Evolutionary conservation across 1,284 basidiomycete genomes (phyloP), one percentile per base, ranked within the genome.

Genomic region (Cutaneotrichosporon sp.): DNA sequence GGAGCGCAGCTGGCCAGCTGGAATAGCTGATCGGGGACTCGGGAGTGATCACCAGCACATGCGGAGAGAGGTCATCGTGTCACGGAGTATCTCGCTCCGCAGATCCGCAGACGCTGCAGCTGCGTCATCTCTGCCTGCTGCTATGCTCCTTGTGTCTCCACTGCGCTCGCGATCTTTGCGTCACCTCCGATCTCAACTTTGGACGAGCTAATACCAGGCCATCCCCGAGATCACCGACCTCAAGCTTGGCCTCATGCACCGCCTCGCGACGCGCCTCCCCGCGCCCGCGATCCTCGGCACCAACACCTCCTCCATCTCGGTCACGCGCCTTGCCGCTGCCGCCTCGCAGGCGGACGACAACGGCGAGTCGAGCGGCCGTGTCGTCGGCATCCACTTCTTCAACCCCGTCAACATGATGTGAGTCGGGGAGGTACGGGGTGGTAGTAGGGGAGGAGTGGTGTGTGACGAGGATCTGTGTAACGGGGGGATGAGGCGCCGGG

Each of bases 281-380:
- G 86, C 88, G 0, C 83, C 86, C 33, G 86, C 92, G 3, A 93
- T 98, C 58, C 82, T 99, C 27, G 95, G 94, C 0, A 87, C 88
- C 55, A 98, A 99, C 75, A 99, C 95, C 3, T 94, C 91, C 58
- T 94, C 91, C 13, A 97, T 98, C 68, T 92, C 90, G 67, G 87
- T 99, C 53, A 94, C 93, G 25, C 94, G 95, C 80, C 91, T 98
- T 61, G 94, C 95, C 0, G 88, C 89, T 9, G 83, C 89, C 24
- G 88, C 89, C 1, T 81, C 90, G 84, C 0, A 79, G 83, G 43
- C 61, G 2, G 64, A 62, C 34, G 64, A 66, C 61, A 27, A 24
- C 22, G 64, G 85, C 56, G 58, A 55, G 49, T 59, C 53, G 50
- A 31, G 46, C n/a, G 36, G 62, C 53, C 62, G 75, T n/a, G 62